Evolutionary conservation across 1,139 yeast species (phyloP), one percentile per base, ranked within the genome.

Genomic region (Blastobotrys petasosporus): DNA sequence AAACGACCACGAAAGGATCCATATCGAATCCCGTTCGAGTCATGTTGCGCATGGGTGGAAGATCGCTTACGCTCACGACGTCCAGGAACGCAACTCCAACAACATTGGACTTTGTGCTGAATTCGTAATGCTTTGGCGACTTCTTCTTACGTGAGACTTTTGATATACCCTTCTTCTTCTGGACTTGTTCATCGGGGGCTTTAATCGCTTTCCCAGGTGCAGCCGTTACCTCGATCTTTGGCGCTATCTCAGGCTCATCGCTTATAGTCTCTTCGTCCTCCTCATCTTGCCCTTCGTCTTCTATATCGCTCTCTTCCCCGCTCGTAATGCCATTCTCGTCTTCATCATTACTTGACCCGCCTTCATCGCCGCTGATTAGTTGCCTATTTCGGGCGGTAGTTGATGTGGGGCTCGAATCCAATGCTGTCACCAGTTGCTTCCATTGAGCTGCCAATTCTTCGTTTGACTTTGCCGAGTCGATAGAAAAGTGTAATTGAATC

Each of bases 1-100:
- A 82, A 0, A 86, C 82, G 13, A 90, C 92, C 4, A 90, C 94
- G 66, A 90, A 92, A 0, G 98, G 97, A 60, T 92, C 98, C 94
- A 92, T 86, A 62, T 88, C 96, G 59, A 83, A 92, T 0, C 92
- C 82, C 16, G 88, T 78, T 16, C 90, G 71, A 1, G 82, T 67
- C 50, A 67, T 55, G 39, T 66, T 63, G 12, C 62, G 53, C 33
- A 54, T 39, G 4, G 51, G 77, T 2, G 70, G 70, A 31, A 67
- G 53, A 46, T 63, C 88, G 1, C 77, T 70, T 20, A 90, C 87
- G 1, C 84, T 77, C 2, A 80, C 75, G 20, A 90, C 77, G 54
- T 90, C 95, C 42, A 90, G 62, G 56, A 84, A 85, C 6, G 84
- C 67, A 10, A 90, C 85, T 1, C 97, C 97, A 20, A 70, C 64